These are phyloP conservation scores for Forsythia viridissima DNA, from an alignment of 257 asterid genomes.

Conservation along the genomic window DNA sequence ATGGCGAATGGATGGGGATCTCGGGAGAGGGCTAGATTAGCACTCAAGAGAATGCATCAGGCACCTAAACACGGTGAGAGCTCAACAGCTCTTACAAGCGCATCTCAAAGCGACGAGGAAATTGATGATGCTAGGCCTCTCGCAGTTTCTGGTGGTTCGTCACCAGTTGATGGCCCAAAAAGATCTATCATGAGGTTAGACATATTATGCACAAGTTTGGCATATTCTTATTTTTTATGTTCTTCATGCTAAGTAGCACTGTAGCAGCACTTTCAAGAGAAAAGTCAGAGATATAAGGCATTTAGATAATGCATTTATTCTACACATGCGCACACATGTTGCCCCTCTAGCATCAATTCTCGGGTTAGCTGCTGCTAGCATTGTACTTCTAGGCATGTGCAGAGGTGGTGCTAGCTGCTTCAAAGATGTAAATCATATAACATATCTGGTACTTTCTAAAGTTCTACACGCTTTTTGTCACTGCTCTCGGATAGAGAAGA, in stretches of 20 bases:
- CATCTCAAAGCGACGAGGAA: slow-evolving; percentile 74
- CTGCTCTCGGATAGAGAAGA: background rate
- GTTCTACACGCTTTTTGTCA: background rate
- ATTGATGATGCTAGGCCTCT: slow-evolving; percentile 50
- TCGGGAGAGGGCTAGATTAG: slow-evolving; percentile 75
- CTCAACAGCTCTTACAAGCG: slow-evolving; percentile 42
- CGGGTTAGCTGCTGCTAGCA: background rate
- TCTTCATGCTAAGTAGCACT: background rate
- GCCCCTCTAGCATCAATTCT: background rate
- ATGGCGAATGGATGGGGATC: slow-evolving; percentile 97
- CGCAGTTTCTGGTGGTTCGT: slow-evolving; percentile 73
- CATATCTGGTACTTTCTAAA: background rate
- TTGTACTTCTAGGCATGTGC: background rate
- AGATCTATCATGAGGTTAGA: slow-evolving; percentile 80
- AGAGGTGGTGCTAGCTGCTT: background rate
- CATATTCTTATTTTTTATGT: background rate
- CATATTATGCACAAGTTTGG: slow-evolving; percentile 20
- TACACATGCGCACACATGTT: background rate
- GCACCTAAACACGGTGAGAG: slow-evolving; percentile 64
- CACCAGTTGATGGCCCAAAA: slow-evolving; percentile 69
- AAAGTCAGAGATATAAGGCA: slow-evolving; percentile 1
- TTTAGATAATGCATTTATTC: slow-evolving; percentile 1
- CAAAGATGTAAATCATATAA: background rate
- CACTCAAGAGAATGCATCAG: slow-evolving; percentile 67
- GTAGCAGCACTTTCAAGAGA: slow-evolving; percentile 1